Percentiles rank a stretch among this genome's conserved stretches.
Conservation (phyloP, 176 grass and related monocot genomes). For the Oryza meridionalis region DNA sequence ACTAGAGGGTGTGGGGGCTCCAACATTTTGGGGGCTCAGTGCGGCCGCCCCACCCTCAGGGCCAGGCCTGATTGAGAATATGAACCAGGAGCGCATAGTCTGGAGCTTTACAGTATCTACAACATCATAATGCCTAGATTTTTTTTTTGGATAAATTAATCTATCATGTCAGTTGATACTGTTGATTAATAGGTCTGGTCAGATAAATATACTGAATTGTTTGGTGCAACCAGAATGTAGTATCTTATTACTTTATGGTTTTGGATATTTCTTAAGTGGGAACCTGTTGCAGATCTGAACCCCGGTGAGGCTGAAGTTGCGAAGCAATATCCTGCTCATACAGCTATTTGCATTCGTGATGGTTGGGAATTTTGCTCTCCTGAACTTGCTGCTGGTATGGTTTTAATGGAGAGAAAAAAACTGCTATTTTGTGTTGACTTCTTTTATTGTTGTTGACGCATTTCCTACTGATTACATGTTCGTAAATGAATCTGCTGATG, state of each 20-base stretch:
- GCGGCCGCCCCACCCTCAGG: too few species aligned
- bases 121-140: background rate
- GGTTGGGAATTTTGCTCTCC: constrained; percentile 83
- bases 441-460: constrained; percentile 26
- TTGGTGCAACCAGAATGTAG: constrained; percentile 7
- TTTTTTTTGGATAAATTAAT: constrained; percentile 13
- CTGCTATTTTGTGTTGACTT: constrained; percentile 8
- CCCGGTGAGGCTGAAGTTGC: constrained; percentile 66
- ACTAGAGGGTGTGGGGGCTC: too few species aligned
- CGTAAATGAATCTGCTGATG: constrained; percentile 2
- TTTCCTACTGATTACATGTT: constrained; percentile 11
- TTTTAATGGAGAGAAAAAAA: constrained; percentile 38
- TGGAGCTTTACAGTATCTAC: background rate
- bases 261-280: constrained; percentile 27
- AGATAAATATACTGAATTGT: constrained; percentile 11
- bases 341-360: constrained; percentile 88
- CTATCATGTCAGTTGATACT: background rate
- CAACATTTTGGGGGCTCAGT: too few species aligned
- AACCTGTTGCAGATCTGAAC: constrained; percentile 68
- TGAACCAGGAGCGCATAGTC: background rate
- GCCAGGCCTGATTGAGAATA: background rate
- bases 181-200: background rate
- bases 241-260: constrained; percentile 4
- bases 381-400: constrained; percentile 79
- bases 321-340: constrained; percentile 87